Conservation (phyloP, 192 early-diverging fungal species). For the Backusella luteola region DNA sequence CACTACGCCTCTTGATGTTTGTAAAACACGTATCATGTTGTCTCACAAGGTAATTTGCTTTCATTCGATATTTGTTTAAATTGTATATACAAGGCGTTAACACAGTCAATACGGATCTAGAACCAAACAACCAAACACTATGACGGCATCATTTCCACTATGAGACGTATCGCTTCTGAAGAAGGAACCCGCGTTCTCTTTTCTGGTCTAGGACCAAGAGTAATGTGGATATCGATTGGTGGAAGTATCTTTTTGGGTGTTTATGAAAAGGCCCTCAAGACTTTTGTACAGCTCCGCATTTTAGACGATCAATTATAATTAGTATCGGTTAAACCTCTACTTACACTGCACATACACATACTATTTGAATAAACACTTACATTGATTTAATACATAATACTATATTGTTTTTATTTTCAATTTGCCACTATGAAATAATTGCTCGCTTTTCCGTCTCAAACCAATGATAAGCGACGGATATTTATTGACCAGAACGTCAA, state of each 20-base stretch:
- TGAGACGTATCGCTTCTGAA: constrained; percentile 70
- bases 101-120: background rate
- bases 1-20: constrained; percentile 95
- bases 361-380: background rate
- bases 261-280: constrained; percentile 75
- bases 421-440: too few species aligned
- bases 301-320: constrained; percentile 20
- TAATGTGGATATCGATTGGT: constrained; percentile 94
- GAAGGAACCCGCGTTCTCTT: constrained; percentile 81
- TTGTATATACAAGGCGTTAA: background rate
- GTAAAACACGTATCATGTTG: constrained; percentile 97
- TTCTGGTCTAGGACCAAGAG: constrained; percentile 89
- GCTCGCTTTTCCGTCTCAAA: too few species aligned
- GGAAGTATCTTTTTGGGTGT: constrained; percentile 95
- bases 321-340: background rate
- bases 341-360: background rate
- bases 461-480: too few species aligned
- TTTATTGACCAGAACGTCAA: too few species aligned
- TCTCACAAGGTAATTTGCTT: constrained; percentile 56
- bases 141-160: constrained; percentile 66
- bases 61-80: background rate
- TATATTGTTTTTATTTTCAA: too few species aligned
- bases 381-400: background rate
- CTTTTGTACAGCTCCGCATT: constrained; percentile 28
- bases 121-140: constrained; percentile 55